A percentile compares a stretch with the other conserved stretches of the same genome.
phyloP scores from a whole-genome alignment of 177 flowering plant genomes.

The Vitis hybrid region DNA sequence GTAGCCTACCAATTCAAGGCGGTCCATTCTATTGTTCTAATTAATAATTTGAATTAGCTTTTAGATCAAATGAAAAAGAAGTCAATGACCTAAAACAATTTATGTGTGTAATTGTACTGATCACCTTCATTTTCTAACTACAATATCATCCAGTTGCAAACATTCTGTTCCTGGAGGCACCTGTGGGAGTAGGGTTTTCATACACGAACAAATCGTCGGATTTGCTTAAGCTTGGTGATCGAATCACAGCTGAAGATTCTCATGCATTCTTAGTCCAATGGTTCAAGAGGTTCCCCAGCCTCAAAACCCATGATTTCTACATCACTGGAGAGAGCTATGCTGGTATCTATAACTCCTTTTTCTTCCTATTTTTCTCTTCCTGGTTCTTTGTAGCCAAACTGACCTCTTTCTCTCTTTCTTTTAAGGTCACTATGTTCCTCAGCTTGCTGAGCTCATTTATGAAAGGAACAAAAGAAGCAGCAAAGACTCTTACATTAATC shows the following conservation, averaged over 20 bases:
- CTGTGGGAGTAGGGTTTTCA: slow-evolving; percentile 64
- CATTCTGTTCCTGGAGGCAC: slow-evolving; percentile 57
- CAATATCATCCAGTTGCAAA: slow-evolving; percentile 38
- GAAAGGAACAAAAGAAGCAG: slow-evolving; percentile 36
- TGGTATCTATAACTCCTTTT: slow-evolving; percentile 22
- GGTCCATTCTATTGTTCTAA: too few species aligned
- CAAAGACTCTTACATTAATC: slow-evolving; percentile 37
- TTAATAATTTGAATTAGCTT: too few species aligned
- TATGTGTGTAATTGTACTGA: not conserved
- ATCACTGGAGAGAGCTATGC: slow-evolving; percentile 68
- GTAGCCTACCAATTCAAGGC: too few species aligned
- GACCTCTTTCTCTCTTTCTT: not conserved
- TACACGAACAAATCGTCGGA: slow-evolving; percentile 50
- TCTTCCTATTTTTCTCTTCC: not conserved
- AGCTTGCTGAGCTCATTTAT: slow-evolving; percentile 48
- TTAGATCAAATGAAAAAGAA: too few species aligned
- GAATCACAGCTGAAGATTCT: slow-evolving; percentile 46
- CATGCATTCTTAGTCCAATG: slow-evolving; percentile 46
- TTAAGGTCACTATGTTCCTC: slow-evolving; percentile 64
- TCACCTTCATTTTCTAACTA: not conserved
- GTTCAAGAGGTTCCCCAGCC: slow-evolving; percentile 50
- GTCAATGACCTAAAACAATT: too few species aligned
- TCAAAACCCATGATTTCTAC: slow-evolving; percentile 50
- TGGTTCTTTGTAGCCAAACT: not conserved
- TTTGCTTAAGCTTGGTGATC: slow-evolving; percentile 39